Evolutionary conservation across 208 protist genomes (phyloP).

Genomic region (Polymyxa betae): DNA sequence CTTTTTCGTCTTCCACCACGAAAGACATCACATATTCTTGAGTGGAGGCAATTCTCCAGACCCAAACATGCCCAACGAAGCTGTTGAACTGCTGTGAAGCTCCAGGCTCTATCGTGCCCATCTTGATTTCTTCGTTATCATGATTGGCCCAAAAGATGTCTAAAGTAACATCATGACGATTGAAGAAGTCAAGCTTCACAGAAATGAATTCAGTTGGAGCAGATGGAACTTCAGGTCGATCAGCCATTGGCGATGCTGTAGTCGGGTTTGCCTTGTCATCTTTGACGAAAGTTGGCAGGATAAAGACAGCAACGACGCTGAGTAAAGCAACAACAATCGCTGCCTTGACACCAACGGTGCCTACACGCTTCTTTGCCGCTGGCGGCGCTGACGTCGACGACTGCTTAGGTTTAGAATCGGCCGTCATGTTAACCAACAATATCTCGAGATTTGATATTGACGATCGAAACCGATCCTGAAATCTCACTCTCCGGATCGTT

Average conservation of each 20-base stretch:
- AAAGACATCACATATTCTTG: neutral
- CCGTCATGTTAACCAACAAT: too few relatives aligned
- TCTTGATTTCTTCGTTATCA: conserved; percentile 9
- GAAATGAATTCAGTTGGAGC: neutral
- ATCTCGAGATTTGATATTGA: too few relatives aligned
- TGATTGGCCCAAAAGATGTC: conserved; percentile 4
- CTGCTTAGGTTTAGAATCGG: too few relatives aligned
- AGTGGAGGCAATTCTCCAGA: neutral
- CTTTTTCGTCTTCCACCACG: neutral
- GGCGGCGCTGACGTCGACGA: too few relatives aligned
- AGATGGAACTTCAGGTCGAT: neutral
- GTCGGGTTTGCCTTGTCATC: neutral
- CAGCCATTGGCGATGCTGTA: neutral
- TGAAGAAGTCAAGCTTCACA: neutral
- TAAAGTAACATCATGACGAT: neutral
- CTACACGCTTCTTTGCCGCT: too few relatives aligned
- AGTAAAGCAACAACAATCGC: neutral
- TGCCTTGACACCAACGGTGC: too few relatives aligned
- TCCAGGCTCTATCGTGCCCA: neutral
- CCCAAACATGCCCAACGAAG: conserved; percentile 7
- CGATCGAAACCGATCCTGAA: too few relatives aligned
- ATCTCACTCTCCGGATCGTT: too few relatives aligned
- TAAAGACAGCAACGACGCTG: neutral
- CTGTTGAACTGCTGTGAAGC: neutral
- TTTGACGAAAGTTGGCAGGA: neutral